These are phyloP conservation scores for Geranium incanum DNA, from an alignment of 441 rosid species.

Conservation along the genomic window DNA sequence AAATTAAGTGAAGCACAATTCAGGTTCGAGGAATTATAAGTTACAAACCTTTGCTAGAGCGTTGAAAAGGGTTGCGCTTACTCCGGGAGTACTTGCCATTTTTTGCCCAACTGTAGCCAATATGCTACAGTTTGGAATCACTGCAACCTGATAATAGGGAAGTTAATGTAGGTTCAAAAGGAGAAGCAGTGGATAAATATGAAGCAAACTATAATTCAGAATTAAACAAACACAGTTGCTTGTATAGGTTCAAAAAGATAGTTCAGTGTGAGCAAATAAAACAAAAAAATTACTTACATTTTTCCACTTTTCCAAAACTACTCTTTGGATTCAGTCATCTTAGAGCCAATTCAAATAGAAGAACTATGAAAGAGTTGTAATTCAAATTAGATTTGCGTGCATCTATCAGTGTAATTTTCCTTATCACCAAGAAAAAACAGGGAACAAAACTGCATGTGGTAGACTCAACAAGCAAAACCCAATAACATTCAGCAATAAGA, in stretches of 20 bases:
- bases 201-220: neutral
- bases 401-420: neutral
- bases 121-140: slow-evolving; percentile 80
- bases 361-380: too few relatives aligned
- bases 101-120: slow-evolving; percentile 92
- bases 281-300: too few relatives aligned
- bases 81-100: slow-evolving; percentile 97
- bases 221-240: neutral
- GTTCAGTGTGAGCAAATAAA: too few relatives aligned
- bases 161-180: slow-evolving; percentile 12
- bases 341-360: too few relatives aligned
- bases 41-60: slow-evolving; percentile 73
- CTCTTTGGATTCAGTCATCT: too few relatives aligned
- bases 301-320: too few relatives aligned
- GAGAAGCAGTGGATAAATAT: slow-evolving; percentile 11
- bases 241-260: too few relatives aligned
- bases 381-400: too few relatives aligned
- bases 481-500: neutral
- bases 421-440: too few relatives aligned
- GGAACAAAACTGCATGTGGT: neutral
- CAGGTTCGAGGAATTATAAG: neutral
- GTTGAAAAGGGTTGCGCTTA: slow-evolving; percentile 83
- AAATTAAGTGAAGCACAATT: neutral
- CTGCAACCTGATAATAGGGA: slow-evolving; percentile 45
- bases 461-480: neutral